Conservation (phyloP, 352 stramenopile species). For the Phytopythium montanum region DNA sequence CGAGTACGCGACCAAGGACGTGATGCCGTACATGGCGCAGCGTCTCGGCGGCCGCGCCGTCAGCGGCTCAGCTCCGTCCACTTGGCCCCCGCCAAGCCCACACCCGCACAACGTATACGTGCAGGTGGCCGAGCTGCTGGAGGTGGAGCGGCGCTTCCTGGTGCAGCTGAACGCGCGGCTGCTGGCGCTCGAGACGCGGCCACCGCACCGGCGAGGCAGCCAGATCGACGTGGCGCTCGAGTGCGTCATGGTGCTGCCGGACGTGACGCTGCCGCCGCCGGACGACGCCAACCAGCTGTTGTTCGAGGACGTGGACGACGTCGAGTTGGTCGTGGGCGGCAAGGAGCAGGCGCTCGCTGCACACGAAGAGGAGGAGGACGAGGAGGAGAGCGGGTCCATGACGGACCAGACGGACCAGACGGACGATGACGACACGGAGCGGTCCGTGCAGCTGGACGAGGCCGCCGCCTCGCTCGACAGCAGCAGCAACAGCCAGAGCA, state of each 20-base stretch:
- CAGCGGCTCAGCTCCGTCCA: not conserved
- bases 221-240: constrained; percentile 71
- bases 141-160: constrained; percentile 61
- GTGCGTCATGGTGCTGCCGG: constrained; percentile 76
- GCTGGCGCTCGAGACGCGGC: constrained; percentile 48
- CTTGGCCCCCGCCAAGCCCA: not conserved
- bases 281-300: constrained; percentile 35
- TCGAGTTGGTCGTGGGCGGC: constrained; percentile 19
- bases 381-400: constrained; percentile 15
- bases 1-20: constrained; percentile 70
- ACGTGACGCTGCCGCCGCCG: constrained; percentile 64
- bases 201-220: constrained; percentile 54
- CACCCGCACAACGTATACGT: constrained; percentile 31
- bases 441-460: constrained; percentile 14
- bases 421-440: constrained; percentile 17
- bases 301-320: constrained; percentile 30
- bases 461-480: constrained; percentile 23
- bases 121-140: constrained; percentile 69
- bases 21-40: constrained; percentile 62
- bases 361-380: constrained; percentile 15
- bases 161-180: constrained; percentile 60
- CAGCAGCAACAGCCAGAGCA: constrained; percentile 23
- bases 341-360: constrained; percentile 4
- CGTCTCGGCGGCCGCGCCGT: constrained; percentile 20
- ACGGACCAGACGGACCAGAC: constrained; percentile 36